Percentiles rank a stretch among this genome's conserved stretches.
Conservation (phyloP, 2,329 filamentous ascomycete genomes). For the Aureobasidium sp. region DNA sequence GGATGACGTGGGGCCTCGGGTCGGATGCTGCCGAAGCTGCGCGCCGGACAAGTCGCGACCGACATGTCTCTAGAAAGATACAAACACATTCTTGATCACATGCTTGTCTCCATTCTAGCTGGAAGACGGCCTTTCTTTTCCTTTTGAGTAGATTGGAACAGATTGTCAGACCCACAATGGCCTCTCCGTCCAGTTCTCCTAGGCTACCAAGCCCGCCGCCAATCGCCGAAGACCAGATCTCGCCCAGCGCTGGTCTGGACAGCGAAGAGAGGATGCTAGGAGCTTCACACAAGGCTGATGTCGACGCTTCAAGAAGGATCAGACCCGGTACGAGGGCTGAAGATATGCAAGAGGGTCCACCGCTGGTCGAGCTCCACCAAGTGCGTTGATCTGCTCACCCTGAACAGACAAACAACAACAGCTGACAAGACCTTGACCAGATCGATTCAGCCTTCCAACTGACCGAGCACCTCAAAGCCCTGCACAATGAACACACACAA, state of each 20-base stretch:
- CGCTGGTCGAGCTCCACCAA: slow-evolving; percentile 76
- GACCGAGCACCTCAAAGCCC: slow-evolving; percentile 90
- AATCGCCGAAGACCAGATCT: slow-evolving; percentile 87
- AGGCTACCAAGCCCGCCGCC: slow-evolving; percentile 92
- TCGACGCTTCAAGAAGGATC: slow-evolving; percentile 76
- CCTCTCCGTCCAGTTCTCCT: slow-evolving; percentile 66
- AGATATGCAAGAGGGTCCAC: slow-evolving; percentile 89
- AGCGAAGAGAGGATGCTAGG: slow-evolving; percentile 53
- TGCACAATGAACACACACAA: slow-evolving; percentile 54
- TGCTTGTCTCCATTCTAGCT: neutral
- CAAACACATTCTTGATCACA: neutral
- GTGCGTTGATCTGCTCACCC: slow-evolving; percentile 39
- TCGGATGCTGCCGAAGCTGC: slow-evolving; percentile 2
- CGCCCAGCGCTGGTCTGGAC: slow-evolving; percentile 58
- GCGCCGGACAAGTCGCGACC: neutral
- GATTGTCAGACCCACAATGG: slow-evolving; percentile 17
- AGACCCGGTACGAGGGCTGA: slow-evolving; percentile 85
- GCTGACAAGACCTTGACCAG: slow-evolving; percentile 40
- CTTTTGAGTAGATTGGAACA: neutral
- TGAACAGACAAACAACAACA: neutral
- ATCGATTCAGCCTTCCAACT: slow-evolving; percentile 96
- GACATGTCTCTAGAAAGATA: neutral
- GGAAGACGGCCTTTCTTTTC: neutral
- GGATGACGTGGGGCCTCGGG: slow-evolving; percentile 2
- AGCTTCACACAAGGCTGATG: slow-evolving; percentile 49